Base-by-base conservation (phyloP, 2,329 filamentous ascomycete genomes). In the Dactylellina drechsleri region DNA sequence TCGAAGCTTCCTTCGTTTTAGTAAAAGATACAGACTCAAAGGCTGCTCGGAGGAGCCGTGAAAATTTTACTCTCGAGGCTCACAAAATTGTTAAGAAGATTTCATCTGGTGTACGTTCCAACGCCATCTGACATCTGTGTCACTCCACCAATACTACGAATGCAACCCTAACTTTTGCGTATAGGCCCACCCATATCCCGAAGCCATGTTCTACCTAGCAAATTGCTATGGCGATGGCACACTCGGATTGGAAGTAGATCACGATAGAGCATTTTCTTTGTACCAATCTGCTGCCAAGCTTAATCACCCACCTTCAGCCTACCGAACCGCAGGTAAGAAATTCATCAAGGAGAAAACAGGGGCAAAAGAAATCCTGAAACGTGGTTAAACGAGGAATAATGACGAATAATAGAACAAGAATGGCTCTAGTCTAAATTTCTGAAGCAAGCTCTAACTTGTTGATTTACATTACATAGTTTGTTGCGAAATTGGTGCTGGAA, bases 401-500 rank as follows among this genome's bases (percentile, higher is more conserved):
- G 23, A 23, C 23, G 23, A 4, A 23, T 23, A 4, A 23, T 23
- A 23, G 23, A 47, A 18, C 13, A 47, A 18, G 13, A 15, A 15
- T 47, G 43, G 13, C 43, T n/a, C 43, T 16, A 47, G 16, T 47
- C 13, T 16, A n/a, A 47, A 47, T 47, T 47, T 36, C 10, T 36
- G 6, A 36, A 36, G 31, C 31, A 36, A 10, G 31, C 6, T 36
- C 15, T 47, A 13, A 15, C 43, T 47, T n/a, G 16, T 47, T 5
- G 16, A 5, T 13, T 16, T 53, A 8, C 20, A 5, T 13, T 31
- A 23, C 23, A 6, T 36, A 79, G 94, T 99, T 0, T 99, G 95
- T 83, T 98, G 95, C 80, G 95, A 99, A 81, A 92, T 99, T 79
- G 95, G 95, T 2, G 95, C 95, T 61, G 95, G 95, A 23, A 98